Percentiles rank a stretch among this genome's conserved stretches.
Conservation (phyloP, 352 stramenopile genomes). For the Globisporangium camurandrum region DNA sequence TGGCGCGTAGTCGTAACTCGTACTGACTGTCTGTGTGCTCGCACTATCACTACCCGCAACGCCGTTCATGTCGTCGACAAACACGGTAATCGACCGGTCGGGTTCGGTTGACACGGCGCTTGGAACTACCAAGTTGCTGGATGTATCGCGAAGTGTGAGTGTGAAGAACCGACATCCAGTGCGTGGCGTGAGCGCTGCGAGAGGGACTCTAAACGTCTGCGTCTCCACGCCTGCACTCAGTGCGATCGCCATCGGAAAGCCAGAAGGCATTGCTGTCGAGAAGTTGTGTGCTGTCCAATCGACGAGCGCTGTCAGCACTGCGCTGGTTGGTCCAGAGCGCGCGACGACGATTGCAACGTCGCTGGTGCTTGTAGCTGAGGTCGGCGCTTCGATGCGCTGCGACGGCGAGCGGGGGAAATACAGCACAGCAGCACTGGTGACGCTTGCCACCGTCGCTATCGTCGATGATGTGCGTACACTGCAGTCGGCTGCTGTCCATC, state of each 20-base stretch:
- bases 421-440: conserved; percentile 21
- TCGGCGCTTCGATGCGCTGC: conserved; percentile 13
- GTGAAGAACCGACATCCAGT: conserved; percentile 29
- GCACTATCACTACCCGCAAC: conserved; percentile 8
- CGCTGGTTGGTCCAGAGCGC: conserved; percentile 19
- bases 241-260: conserved; percentile 12
- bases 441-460: not conserved
- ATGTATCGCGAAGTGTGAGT: conserved; percentile 23
- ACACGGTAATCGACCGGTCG: conserved; percentile 31
- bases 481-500: conserved; percentile 42
- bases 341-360: conserved; percentile 23
- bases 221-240: conserved; percentile 17
- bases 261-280: conserved; percentile 10
- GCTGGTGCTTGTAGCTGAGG: conserved; percentile 1
- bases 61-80: conserved; percentile 46
- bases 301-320: conserved; percentile 14
- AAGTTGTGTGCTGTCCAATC: conserved; percentile 27
- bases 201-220: conserved; percentile 17
- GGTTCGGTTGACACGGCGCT: conserved; percentile 21
- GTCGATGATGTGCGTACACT: conserved; percentile 9
- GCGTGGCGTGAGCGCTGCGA: conserved; percentile 19
- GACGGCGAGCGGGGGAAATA: conserved; percentile 32
- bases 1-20: conserved; percentile 16
- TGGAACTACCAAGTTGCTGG: not conserved
- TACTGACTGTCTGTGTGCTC: not conserved